Percentiles rank a stretch among this genome's conserved stretches.
Conservation (phyloP, 257 asterid genomes). For the Ocimum tenuiflorum region DNA sequence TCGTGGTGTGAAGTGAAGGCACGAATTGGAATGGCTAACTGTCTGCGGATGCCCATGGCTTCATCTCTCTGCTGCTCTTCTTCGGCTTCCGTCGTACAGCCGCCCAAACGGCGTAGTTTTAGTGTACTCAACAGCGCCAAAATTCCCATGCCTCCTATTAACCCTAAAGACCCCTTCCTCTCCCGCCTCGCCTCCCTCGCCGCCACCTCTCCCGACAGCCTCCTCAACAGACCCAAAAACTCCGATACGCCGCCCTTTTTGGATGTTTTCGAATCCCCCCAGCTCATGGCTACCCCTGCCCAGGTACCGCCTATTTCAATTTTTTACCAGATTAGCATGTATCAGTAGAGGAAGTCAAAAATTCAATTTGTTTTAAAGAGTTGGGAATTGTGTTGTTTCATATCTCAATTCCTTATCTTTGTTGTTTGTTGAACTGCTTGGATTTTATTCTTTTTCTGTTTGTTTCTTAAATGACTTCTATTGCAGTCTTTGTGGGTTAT, state of each 20-base stretch:
- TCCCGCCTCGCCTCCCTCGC: conserved; percentile 70
- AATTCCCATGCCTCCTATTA: conserved; percentile 63
- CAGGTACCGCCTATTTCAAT: conserved; percentile 28
- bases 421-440: not conserved
- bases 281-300: conserved; percentile 83
- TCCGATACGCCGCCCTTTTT: conserved; percentile 55
- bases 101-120: conserved; percentile 36
- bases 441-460: too few species aligned
- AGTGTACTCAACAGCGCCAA: conserved; percentile 25
- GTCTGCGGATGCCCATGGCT: conserved; percentile 53
- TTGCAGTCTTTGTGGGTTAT: not conserved
- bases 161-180: conserved; percentile 80
- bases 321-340: not conserved
- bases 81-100: conserved; percentile 24
- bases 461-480: not conserved
- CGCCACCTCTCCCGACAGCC: conserved; percentile 54
- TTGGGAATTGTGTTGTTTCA: not conserved
- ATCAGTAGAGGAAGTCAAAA: not conserved
- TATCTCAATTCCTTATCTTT: not conserved
- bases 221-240: conserved; percentile 44
- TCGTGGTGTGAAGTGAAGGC: too few species aligned
- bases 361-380: not conserved
- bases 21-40: conserved; percentile 38
- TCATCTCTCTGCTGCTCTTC: conserved; percentile 46
- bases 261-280: conserved; percentile 64